phyloP scores from a whole-genome alignment of 2,329 filamentous ascomycete genomes.

The Eutypa lata region DNA sequence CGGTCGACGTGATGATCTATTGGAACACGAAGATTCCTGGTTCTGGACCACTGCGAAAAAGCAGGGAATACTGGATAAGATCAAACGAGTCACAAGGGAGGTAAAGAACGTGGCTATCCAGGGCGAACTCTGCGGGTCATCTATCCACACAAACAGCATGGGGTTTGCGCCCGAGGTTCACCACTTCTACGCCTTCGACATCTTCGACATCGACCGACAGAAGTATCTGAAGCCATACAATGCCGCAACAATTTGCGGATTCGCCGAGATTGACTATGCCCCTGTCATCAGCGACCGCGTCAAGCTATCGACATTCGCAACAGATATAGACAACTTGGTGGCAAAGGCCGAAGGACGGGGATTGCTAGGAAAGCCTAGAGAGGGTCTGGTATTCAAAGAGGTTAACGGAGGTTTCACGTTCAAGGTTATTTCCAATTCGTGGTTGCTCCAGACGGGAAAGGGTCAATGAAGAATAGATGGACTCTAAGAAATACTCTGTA shows the following conservation, averaged over 20 bases:
- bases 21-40: conserved; percentile 10
- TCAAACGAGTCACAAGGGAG: conserved; percentile 2
- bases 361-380: conserved; percentile 16
- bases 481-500: too few relatives aligned
- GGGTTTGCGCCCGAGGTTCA: conserved; percentile 17
- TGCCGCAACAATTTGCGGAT: conserved; percentile 5
- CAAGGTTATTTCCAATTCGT: conserved; percentile 30
- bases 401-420: conserved; percentile 15
- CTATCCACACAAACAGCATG: conserved; percentile 25
- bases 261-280: conserved; percentile 11
- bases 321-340: conserved; percentile 18
- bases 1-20: conserved; percentile 12
- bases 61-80: conserved; percentile 18
- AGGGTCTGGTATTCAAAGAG: conserved; percentile 28
- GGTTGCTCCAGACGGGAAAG: conserved; percentile 22
- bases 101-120: conserved; percentile 25
- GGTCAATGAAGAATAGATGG: not conserved
- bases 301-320: not conserved
- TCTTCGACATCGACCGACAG: conserved; percentile 16
- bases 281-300: conserved; percentile 9
- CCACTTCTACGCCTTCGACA: conserved; percentile 19
- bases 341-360: conserved; percentile 24
- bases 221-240: conserved; percentile 1
- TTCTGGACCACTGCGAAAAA: conserved; percentile 22
- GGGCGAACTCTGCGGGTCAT: conserved; percentile 26